Percentiles rank a stretch among this genome's conserved stretches.
These are phyloP conservation scores for Pelargonium fulgidum DNA, from an alignment of 441 rosid genomes.

Conservation along the genomic window DNA sequence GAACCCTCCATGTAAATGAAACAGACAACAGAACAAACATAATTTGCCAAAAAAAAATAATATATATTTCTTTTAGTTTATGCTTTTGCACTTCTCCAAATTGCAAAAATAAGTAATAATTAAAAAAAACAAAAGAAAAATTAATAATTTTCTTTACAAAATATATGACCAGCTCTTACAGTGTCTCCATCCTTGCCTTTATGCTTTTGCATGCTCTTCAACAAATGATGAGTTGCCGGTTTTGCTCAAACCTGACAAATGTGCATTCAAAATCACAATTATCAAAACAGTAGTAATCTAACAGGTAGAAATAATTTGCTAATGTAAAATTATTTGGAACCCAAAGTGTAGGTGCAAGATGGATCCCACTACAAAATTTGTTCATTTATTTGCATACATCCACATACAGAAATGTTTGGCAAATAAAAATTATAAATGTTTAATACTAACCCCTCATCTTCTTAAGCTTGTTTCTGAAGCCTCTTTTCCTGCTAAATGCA, in stretches of 20 bases:
- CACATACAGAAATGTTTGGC: background rate
- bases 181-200: background rate
- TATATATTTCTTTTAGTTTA: background rate
- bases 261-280: background rate
- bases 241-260: slow-evolving; percentile 26
- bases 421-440: background rate
- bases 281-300: background rate
- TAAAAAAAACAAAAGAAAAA: background rate
- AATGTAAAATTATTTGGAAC: background rate
- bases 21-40: too few relatives aligned
- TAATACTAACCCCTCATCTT: slow-evolving; percentile 48
- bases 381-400: background rate
- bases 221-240: slow-evolving; percentile 5
- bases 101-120: background rate
- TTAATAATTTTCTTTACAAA: background rate
- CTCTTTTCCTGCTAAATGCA: slow-evolving; percentile 87
- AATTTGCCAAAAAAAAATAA: too few relatives aligned
- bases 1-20: background rate
- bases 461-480: slow-evolving; percentile 90
- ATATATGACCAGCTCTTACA: background rate
- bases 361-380: background rate
- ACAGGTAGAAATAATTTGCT: background rate
- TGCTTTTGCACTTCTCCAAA: background rate
- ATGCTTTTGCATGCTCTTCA: slow-evolving; percentile 14
- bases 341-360: background rate